Base-by-base conservation (phyloP, 2,329 filamentous ascomycete genomes). In the Taxawa tesnikishii region DNA sequence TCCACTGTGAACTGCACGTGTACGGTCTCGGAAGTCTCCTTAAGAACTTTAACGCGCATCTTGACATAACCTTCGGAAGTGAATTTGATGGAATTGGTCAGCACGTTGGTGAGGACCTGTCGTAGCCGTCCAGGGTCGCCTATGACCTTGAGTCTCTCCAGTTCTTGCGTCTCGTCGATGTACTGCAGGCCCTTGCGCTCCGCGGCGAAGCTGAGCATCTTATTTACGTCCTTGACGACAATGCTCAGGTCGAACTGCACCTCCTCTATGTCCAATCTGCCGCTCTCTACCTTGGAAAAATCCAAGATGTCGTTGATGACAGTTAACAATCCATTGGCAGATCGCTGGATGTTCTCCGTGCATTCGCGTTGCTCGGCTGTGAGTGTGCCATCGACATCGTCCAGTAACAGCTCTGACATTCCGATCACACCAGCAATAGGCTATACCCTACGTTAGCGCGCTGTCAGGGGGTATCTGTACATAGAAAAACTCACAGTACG, bases 301-400 rank as follows among this genome's bases (percentile, higher is more conserved):
- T 92, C 84, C 2, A 93, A 62, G 34, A 92, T 92, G 46, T 93
- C 84, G 47, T 93, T 92, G 55, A 93, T 92, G 25, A 93, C 79
- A 0, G 83, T 88, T 13, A 93, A 63, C 3, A 93, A 60, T 2
- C 81, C 83, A 41, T 88, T 85, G 0, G 79, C 82, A 5, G 80
- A 87, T 31, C 79, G 69, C 45, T 83, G 76, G 5, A 88, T 83
- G 39, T 83, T 84, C 42, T 83, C 78, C 3, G 80, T 76, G 39
- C 75, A 82, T 35, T 85, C 79, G 36, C 69, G 66, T 46, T 84
- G 79, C 43, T 85, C 80, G n/a, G 69, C 63, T 32, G 75, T 67
- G 15, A 87, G 55, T 13, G 46, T 40, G 7, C 41, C 43, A 11
- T 43, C 43, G 11, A 71, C 57, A 48, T 75, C 80, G 39, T 83